Evolutionary conservation across 2,329 filamentous ascomycete genomes (phyloP).

Genomic region (Microcyclospora pomicola): DNA sequence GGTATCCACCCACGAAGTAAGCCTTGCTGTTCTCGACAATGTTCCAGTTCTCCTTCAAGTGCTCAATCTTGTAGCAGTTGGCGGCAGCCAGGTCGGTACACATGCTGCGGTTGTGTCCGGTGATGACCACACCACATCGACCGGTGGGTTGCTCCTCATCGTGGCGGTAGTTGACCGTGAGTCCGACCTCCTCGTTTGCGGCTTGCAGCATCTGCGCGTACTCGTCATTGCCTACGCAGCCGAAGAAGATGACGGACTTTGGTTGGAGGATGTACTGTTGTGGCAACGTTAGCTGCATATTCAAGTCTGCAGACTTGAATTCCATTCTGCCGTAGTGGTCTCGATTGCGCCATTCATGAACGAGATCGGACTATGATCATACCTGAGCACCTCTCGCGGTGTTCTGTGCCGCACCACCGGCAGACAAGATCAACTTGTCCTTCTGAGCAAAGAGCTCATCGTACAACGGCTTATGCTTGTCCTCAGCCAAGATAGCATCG

Average conservation of each 20-base stretch:
- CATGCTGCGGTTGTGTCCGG: conserved; percentile 87
- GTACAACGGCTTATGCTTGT: conserved; percentile 78
- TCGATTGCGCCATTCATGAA: neutral
- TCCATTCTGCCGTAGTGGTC: too few species aligned
- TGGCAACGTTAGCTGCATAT: neutral
- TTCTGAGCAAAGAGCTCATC: conserved; percentile 88
- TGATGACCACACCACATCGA: conserved; percentile 92
- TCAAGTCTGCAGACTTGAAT: too few species aligned
- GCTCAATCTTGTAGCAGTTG: conserved; percentile 91
- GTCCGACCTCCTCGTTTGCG: conserved; percentile 73
- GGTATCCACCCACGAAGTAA: conserved; percentile 92
- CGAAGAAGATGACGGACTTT: conserved; percentile 85
- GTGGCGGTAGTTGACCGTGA: conserved; percentile 88
- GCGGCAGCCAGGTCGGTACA: conserved; percentile 91
- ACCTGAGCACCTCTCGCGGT: conserved; percentile 82
- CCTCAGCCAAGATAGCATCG: conserved; percentile 91
- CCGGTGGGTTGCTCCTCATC: conserved; percentile 75
- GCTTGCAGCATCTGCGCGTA: conserved; percentile 80
- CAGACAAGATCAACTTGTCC: conserved; percentile 64
- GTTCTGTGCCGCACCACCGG: conserved; percentile 94
- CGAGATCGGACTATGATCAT: conserved; percentile 8
- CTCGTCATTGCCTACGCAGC: conserved; percentile 89
- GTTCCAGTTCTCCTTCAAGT: conserved; percentile 89
- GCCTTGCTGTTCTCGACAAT: conserved; percentile 77
- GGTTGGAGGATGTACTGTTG: conserved; percentile 77